These are phyloP conservation scores for Telopea speciosissima DNA, from an alignment of 177 flowering plant species.

Conservation along the genomic window DNA sequence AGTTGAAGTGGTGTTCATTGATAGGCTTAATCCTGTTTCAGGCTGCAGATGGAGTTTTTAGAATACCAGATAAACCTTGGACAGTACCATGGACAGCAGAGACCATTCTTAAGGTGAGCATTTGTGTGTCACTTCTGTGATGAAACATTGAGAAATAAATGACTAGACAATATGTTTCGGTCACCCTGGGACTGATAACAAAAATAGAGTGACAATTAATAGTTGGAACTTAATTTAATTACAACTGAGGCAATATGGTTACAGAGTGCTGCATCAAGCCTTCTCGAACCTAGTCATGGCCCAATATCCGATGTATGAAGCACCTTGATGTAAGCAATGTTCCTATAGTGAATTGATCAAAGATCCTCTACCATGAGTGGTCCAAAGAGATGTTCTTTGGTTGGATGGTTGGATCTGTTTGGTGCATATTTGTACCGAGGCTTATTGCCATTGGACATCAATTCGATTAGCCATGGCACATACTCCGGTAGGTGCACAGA, in stretches of 20 bases:
- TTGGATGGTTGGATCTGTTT: not conserved
- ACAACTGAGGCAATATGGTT: not conserved
- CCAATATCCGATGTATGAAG: not conserved
- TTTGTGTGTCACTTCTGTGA: not conserved
- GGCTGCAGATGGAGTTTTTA: slow-evolving; percentile 49
- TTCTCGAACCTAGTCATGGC: not conserved
- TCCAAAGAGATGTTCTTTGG: not conserved
- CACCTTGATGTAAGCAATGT: not conserved
- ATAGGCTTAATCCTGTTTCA: slow-evolving; percentile 28
- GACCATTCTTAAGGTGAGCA: slow-evolving; percentile 69
- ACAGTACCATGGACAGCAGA: slow-evolving; percentile 93
- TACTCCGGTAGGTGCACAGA: not conserved
- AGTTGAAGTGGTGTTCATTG: not conserved
- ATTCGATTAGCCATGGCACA: not conserved
- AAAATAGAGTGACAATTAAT: not conserved
- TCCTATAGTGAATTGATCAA: not conserved
- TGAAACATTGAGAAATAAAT: not conserved
- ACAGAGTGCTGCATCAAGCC: not conserved
- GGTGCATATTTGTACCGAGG: not conserved
- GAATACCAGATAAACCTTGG: slow-evolving; percentile 59
- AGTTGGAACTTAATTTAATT: not conserved
- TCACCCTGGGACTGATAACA: not conserved
- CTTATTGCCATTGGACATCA: not conserved
- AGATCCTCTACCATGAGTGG: not conserved
- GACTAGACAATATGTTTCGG: not conserved